These are phyloP conservation scores for Rosa lucieae DNA, from an alignment of 306 rosid species.

Conservation along the genomic window DNA sequence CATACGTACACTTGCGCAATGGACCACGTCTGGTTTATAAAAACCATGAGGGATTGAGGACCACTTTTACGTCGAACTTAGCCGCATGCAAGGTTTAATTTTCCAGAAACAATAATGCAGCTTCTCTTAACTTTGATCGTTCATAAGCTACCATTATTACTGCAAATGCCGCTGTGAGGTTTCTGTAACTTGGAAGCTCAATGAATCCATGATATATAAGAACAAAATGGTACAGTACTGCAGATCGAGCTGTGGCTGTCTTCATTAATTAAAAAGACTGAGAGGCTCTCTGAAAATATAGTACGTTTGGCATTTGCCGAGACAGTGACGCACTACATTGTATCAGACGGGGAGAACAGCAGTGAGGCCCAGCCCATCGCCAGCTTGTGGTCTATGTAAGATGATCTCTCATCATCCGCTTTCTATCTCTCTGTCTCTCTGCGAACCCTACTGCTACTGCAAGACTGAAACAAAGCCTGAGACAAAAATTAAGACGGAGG, in stretches of 20 bases:
- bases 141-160: background rate
- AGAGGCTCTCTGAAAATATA: background rate
- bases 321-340: conserved; percentile 35
- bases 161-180: background rate
- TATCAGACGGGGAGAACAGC: conserved; percentile 5
- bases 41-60: background rate
- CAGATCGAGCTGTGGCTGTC: background rate
- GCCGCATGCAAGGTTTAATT: background rate
- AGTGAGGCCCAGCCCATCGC: background rate
- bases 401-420: background rate
- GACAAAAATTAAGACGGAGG: conserved; percentile 2
- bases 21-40: background rate
- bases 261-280: background rate
- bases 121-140: background rate
- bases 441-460: background rate
- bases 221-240: background rate
- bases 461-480: background rate
- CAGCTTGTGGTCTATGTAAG: conserved; percentile 18
- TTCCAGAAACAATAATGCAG: background rate
- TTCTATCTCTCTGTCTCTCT: background rate
- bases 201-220: background rate
- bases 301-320: conserved; percentile 33
- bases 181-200: background rate
- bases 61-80: background rate
- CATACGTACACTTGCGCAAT: background rate